These are phyloP conservation scores for Venustampulla echinocandica DNA, from an alignment of 495 filamentous ascomycete genomes.

Conservation along the genomic window DNA sequence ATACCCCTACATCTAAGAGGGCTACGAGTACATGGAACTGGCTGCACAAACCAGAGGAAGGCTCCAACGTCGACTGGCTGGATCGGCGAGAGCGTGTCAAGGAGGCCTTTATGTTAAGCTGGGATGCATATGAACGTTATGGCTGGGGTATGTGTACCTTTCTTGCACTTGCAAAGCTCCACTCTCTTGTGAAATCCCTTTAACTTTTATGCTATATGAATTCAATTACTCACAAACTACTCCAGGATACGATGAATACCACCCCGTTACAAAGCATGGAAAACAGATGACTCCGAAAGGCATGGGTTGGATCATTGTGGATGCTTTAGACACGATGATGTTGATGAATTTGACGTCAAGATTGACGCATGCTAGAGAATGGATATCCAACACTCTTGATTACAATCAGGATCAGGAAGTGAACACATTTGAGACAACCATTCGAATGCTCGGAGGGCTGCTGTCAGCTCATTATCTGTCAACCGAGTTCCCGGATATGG, in stretches of 20 bases:
- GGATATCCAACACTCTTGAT: conserved; percentile 72
- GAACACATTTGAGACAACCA: conserved; percentile 96
- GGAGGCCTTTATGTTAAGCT: conserved; percentile 81
- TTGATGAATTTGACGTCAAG: conserved; percentile 93
- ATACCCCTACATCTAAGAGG: conserved; percentile 23
- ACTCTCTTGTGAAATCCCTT: not conserved
- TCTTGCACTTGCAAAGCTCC: not conserved
- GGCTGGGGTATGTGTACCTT: conserved; percentile 71
- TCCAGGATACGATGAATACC: conserved; percentile 78
- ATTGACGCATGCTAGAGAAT: conserved; percentile 76
- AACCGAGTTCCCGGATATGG: conserved; percentile 60
- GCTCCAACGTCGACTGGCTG: conserved; percentile 55
- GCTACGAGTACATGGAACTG: conserved; percentile 32
- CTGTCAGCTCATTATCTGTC: conserved; percentile 93
- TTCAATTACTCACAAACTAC: not conserved
- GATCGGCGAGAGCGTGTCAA: conserved; percentile 75
- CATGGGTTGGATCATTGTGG: conserved; percentile 96
- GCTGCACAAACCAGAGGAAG: conserved; percentile 30
- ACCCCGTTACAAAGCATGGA: conserved; percentile 71
- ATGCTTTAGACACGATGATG: conserved; percentile 92
- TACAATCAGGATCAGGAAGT: conserved; percentile 94
- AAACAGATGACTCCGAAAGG: conserved; percentile 73
- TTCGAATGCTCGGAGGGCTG: conserved; percentile 92
- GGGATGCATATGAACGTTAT: conserved; percentile 85
- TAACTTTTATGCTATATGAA: not conserved